Percentiles rank a stretch among this genome's conserved stretches.
Evolutionary conservation across 1,284 basidiomycete genomes (phyloP).

Genomic region (Rhodotorula sp.): DNA sequence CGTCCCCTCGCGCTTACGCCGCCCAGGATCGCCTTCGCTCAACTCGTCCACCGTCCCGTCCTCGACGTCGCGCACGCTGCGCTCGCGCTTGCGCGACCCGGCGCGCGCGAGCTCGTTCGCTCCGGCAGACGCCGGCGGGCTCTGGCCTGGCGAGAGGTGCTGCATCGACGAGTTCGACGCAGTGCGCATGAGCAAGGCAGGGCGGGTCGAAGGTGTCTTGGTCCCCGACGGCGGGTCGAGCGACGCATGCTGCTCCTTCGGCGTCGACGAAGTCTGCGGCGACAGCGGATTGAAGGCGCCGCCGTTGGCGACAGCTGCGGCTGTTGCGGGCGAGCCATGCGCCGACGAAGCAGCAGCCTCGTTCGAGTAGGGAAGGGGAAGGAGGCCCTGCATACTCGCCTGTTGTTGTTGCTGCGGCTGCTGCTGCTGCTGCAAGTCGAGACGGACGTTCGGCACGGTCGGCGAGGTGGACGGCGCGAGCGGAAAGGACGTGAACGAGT

Average conservation of each 20-base stretch:
- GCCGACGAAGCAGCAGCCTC: background rate
- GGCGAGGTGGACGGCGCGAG: background rate
- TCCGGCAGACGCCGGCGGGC: background rate
- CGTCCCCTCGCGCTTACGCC: background rate
- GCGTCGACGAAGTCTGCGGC: background rate
- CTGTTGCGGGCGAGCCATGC: background rate
- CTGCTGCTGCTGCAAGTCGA: background rate
- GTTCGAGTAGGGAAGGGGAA: background rate
- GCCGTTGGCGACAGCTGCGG: too few species aligned
- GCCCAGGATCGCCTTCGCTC: background rate
- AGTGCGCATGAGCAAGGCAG: too few species aligned
- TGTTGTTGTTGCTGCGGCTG: background rate
- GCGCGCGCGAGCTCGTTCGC: background rate
- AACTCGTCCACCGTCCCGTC: background rate
- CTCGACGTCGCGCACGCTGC: background rate
- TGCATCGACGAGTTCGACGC: background rate
- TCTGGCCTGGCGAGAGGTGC: background rate
- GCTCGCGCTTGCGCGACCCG: background rate
- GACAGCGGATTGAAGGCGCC: background rate
- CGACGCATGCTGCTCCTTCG: background rate
- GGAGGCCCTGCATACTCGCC: background rate
- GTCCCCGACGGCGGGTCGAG: background rate
- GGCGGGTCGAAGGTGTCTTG: background rate
- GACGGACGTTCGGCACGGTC: background rate
- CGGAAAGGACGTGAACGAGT: constrained; percentile 1